Percentiles rank a stretch among this genome's conserved stretches.
These are phyloP conservation scores for Lanmaoa pseudosensibilis DNA, from an alignment of 768 basidiomycete genomes.

Conservation along the genomic window DNA sequence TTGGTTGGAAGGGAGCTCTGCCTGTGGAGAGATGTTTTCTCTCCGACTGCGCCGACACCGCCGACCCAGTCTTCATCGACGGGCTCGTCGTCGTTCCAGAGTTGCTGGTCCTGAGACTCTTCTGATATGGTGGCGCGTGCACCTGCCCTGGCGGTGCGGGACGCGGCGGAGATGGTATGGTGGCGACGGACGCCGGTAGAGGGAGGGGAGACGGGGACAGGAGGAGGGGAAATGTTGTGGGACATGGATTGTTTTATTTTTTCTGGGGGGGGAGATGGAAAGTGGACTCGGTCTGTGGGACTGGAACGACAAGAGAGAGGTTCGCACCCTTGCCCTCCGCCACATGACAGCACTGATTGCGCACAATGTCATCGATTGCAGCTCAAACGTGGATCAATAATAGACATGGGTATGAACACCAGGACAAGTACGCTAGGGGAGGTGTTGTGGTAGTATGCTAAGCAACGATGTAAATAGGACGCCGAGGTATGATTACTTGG, in stretches of 20 bases:
- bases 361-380: constrained; percentile 6
- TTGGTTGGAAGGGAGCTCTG: constrained; percentile 80
- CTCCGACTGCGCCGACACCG: constrained; percentile 79
- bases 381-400: neutral
- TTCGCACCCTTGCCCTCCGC: constrained; percentile 28
- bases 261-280: neutral
- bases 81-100: constrained; percentile 73
- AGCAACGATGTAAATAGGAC: neutral
- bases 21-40: constrained; percentile 76
- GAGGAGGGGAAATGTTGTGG: constrained; percentile 44
- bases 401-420: neutral
- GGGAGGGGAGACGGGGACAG: constrained; percentile 37
- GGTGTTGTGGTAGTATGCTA: constrained; percentile 1
- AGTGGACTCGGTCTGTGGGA: neutral
- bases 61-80: constrained; percentile 83
- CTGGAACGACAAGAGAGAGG: neutral
- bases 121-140: constrained; percentile 69
- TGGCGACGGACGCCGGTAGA: constrained; percentile 67
- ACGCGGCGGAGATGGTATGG: constrained; percentile 79
- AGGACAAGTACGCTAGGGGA: constrained; percentile 4
- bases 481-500: neutral
- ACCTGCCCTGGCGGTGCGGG: constrained; percentile 58
- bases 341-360: constrained; percentile 17
- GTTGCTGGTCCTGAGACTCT: constrained; percentile 56
- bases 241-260: constrained; percentile 33